Evolutionary conservation across 2,329 filamentous ascomycete species (phyloP).

Genomic region (Ceratocystis cacaofunesta): DNA sequence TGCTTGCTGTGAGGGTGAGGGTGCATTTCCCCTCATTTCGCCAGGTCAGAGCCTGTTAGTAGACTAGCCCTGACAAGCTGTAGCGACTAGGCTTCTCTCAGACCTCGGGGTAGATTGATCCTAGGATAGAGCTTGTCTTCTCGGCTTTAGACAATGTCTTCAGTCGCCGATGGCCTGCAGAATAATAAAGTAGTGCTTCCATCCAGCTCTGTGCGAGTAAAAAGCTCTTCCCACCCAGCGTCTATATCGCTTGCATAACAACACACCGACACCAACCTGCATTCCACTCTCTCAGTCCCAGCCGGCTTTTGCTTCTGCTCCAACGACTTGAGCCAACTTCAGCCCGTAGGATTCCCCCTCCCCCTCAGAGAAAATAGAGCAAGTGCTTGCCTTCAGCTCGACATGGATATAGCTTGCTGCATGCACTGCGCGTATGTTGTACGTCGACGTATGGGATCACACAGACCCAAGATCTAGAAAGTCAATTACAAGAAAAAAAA

Average conservation of each 20-base stretch:
- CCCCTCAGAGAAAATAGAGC: background rate
- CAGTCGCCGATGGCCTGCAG: too few species aligned
- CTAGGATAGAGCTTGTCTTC: background rate
- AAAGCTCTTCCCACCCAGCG: too few species aligned
- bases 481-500: background rate
- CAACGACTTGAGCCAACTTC: background rate
- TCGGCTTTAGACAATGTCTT: background rate
- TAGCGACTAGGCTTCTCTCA: background rate
- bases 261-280: background rate
- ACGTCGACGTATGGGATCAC: background rate
- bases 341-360: background rate
- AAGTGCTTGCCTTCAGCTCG: background rate
- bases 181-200: too few species aligned
- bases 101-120: background rate
- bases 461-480: background rate
- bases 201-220: too few species aligned
- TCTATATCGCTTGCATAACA: background rate
- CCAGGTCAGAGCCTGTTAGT: background rate
- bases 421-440: background rate
- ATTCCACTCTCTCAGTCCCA: background rate
- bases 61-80: background rate
- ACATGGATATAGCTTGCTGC: background rate
- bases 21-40: background rate
- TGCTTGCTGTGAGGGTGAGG: background rate
- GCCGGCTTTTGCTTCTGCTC: background rate